A percentile compares a stretch with the other conserved stretches of the same genome.
Evolutionary conservation across 345 rosid genomes (phyloP).

Genomic region (Acer saccharum): DNA sequence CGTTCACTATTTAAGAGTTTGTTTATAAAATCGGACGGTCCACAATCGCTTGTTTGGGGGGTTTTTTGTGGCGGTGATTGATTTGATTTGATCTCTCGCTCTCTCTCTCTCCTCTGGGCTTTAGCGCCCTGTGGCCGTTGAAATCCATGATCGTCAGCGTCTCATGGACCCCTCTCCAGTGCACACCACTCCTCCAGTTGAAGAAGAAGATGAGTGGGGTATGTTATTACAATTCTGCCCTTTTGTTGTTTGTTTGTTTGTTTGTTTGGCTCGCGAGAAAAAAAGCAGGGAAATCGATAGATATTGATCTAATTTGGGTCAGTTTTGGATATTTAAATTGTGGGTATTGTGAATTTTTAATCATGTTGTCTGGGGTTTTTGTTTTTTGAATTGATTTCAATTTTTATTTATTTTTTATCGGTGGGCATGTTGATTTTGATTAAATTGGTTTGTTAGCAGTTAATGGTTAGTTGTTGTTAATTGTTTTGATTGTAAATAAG

Average conservation of each 20-base stretch:
- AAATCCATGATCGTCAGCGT: constrained; percentile 74
- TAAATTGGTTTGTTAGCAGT: background rate
- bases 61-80: constrained; percentile 18
- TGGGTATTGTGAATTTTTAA: background rate
- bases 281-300: background rate
- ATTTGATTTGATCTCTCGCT: background rate
- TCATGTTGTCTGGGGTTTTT: background rate
- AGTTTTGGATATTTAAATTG: background rate
- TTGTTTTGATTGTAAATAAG: background rate
- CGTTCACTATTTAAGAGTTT: background rate
- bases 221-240: constrained; percentile 1
- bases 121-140: constrained; percentile 48
- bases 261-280: constrained; percentile 16
- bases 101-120: constrained; percentile 40
- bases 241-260: background rate
- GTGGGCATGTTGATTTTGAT: background rate
- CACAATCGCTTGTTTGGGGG: background rate
- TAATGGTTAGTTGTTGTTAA: too few species aligned
- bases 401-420: background rate
- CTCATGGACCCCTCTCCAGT: constrained; percentile 70
- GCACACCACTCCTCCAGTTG: constrained; percentile 43
- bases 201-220: constrained; percentile 92
- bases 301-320: background rate
- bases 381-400: background rate
- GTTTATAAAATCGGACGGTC: background rate